Evolutionary conservation across 257 asterid species (phyloP), one percentile per base, ranked within the genome.

Genomic region (Lithospermum erythrorhizon): DNA sequence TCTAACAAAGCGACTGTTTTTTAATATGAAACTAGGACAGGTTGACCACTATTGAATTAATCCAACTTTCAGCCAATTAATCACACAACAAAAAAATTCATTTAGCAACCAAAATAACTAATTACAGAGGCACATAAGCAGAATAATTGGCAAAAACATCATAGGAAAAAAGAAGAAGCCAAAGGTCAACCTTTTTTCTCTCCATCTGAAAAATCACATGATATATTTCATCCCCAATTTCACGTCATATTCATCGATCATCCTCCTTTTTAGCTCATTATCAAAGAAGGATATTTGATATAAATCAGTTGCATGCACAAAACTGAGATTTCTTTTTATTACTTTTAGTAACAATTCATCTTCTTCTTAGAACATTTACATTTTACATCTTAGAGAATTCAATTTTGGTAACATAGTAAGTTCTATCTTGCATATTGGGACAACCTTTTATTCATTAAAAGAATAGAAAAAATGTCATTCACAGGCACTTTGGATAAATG

Each of bases 401-500:
- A 6, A 27, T 27, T 27, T 27, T n/a, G n/a, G n/a, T n/a, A n/a
- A n/a, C n/a, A n/a, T n/a, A 27, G 32, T 27, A 27, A 27, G 6
- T 27, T 27, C n/a, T n/a, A n/a, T n/a, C 6, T 27, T 27, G 0
- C 6, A 27, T 7, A 27, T 27, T 35, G 1, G 45, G 45, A 35
- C 45, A 35, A 35, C 14, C 14, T 32, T 7, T 32, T 32, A 3
- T 32, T 32, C 6, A 32, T 32, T 35, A 35, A 5, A 35, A 35
- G 14, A 35, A 35, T 3, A 19, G 53, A 56, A 23, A n/a, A 35
- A 48, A 75, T 78, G 83, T 63, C 80, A 9, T 78, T 78, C 68
- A 78, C 83, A 53, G 83, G 81, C 25, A 78, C 83, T 35, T 66
- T 75, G 70, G 83, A 78, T 64, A 78, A 78, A 75, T 78, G 83